Percentiles rank a stretch among this genome's conserved stretches.
These are phyloP conservation scores for Reutealis trisperma DNA, from an alignment of 345 rosid genomes.

Conservation along the genomic window DNA sequence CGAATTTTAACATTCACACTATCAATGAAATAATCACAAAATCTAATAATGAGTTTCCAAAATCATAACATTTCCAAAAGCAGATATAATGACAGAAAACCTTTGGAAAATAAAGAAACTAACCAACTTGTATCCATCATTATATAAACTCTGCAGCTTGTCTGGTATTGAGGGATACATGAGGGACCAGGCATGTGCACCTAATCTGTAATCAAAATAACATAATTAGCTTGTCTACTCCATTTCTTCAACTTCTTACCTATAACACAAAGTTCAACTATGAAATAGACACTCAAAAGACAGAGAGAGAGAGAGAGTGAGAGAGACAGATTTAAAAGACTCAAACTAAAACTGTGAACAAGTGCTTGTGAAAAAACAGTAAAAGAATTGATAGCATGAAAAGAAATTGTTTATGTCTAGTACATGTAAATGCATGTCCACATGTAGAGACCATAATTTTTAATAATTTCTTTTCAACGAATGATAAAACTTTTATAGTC, in stretches of 20 bases:
- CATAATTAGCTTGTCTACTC: neutral
- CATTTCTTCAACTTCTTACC: neutral
- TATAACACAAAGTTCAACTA: neutral
- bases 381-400: neutral
- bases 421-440: neutral
- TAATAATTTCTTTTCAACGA: neutral
- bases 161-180: slow-evolving; percentile 89
- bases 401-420: neutral
- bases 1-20: neutral
- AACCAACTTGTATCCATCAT: slow-evolving; percentile 92
- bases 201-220: slow-evolving; percentile 53
- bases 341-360: neutral
- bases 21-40: neutral
- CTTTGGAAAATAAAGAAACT: slow-evolving; percentile 14
- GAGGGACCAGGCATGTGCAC: slow-evolving; percentile 93
- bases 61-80: slow-evolving; percentile 1
- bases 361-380: neutral
- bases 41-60: neutral
- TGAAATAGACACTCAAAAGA: neutral
- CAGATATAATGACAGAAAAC: slow-evolving; percentile 4
- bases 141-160: slow-evolving; percentile 68
- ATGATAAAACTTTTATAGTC: neutral
- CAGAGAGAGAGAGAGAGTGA: neutral
- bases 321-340: neutral
- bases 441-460: neutral